A percentile compares a stretch with the other conserved stretches of the same genome.
Conservation (phyloP, 352 stramenopile genomes). For the Phytophthora crassamura region DNA sequence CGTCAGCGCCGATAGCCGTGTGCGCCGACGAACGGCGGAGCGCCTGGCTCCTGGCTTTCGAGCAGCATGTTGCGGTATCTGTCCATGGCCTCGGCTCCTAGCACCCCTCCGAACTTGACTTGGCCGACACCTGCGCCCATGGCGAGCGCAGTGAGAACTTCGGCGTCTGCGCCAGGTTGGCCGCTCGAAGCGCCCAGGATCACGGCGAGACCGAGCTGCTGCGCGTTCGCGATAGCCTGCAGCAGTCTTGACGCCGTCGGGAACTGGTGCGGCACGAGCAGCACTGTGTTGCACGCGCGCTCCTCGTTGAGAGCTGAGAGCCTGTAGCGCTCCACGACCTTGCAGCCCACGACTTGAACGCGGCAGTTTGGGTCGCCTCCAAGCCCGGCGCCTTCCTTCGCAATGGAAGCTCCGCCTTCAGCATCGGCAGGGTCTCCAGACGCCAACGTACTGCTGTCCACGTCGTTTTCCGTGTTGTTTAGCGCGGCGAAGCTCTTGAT, state of each 20-base stretch:
- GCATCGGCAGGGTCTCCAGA: conserved; percentile 15
- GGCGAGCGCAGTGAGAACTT: conserved; percentile 56
- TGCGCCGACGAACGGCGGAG: conserved; percentile 56
- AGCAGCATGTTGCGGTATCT: conserved; percentile 70
- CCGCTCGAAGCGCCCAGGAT: conserved; percentile 53
- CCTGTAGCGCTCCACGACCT: conserved; percentile 42
- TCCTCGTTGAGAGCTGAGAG: conserved; percentile 57
- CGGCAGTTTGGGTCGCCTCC: conserved; percentile 55
- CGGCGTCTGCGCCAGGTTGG: conserved; percentile 38
- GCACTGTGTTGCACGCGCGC: conserved; percentile 66
- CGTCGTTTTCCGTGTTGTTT: conserved; percentile 52
- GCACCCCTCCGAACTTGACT: conserved; percentile 76
- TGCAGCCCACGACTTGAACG: conserved; percentile 56
- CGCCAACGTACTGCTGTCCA: conserved; percentile 1
- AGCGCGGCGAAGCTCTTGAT: conserved; percentile 62
- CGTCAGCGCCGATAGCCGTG: conserved; percentile 31
- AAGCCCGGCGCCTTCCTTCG: conserved; percentile 24
- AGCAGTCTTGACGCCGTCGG: conserved; percentile 56
- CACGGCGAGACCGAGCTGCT: conserved; percentile 59
- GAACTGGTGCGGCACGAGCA: conserved; percentile 63
- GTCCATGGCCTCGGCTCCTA: conserved; percentile 46
- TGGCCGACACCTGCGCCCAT: conserved; percentile 63
- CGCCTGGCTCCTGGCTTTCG: conserved; percentile 43
- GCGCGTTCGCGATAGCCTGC: conserved; percentile 48
- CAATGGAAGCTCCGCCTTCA: background rate